Conservation (phyloP, 176 grass and related monocot species). For the Carex pumila region DNA sequence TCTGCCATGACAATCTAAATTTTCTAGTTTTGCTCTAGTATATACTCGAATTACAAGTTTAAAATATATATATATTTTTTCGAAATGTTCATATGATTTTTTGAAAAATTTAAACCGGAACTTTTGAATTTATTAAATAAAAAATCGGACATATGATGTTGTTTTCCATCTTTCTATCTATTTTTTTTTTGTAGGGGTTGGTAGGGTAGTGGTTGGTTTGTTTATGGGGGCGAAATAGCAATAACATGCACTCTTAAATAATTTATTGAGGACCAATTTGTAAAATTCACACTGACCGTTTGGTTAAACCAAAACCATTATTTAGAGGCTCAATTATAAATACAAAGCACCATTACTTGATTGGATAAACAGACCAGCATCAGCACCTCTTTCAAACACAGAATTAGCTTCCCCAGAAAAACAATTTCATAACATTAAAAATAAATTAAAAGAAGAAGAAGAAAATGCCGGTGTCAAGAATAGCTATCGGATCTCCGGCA, state of each 20-base stretch:
- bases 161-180: too few species aligned
- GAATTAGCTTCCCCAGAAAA: not conserved
- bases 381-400: not conserved
- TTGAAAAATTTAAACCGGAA: too few species aligned
- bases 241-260: not conserved
- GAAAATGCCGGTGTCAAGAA: constrained; percentile 28
- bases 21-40: too few species aligned
- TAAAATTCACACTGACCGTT: not conserved
- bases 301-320: not conserved
- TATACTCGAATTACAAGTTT: not conserved
- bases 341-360: not conserved
- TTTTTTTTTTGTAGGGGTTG: not conserved
- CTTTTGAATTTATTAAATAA: too few species aligned
- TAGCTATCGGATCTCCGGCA: constrained; percentile 22
- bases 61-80: not conserved
- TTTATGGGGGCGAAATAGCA: not conserved
- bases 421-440: not conserved
- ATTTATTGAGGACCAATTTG: not conserved
- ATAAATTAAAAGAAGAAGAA: not conserved
- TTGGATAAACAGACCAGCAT: not conserved
- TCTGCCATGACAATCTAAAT: too few species aligned
- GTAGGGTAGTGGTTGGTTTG: not conserved
- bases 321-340: not conserved
- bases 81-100: too few species aligned
- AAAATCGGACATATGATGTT: too few species aligned